Conservation (phyloP, 345 rosid genomes). For the Eucalyptus leucophloia region DNA sequence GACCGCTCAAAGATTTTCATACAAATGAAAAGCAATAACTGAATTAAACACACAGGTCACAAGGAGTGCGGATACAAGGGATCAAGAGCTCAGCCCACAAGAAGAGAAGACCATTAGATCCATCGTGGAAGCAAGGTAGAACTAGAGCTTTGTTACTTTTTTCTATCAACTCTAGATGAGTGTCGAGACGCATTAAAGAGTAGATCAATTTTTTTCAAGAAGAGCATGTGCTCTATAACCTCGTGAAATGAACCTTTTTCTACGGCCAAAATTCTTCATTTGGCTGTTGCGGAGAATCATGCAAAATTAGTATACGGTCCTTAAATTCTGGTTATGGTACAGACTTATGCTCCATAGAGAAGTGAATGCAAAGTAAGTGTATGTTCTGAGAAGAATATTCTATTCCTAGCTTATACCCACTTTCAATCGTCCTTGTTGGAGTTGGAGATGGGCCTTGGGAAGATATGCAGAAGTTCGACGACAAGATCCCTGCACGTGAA, state of each 20-base stretch:
- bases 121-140: slow-evolving; percentile 86
- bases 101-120: slow-evolving; percentile 87
- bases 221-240: not conserved
- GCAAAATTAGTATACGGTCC: not conserved
- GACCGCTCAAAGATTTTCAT: not conserved
- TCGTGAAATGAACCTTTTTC: not conserved
- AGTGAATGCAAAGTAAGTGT: not conserved
- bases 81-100: slow-evolving; percentile 74
- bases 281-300: not conserved
- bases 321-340: not conserved
- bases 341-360: not conserved
- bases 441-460: slow-evolving; percentile 99
- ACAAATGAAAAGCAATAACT: not conserved
- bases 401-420: slow-evolving; percentile 49
- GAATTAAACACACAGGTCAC: slow-evolving; percentile 49
- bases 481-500: slow-evolving; percentile 85
- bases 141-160: not conserved
- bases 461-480: slow-evolving; percentile 93
- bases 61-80: slow-evolving; percentile 69
- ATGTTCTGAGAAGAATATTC: not conserved
- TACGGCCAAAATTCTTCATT: not conserved
- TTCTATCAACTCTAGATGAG: not conserved
- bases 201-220: not conserved
- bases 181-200: not conserved
- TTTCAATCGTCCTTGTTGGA: slow-evolving; percentile 83